Evolutionary conservation across 1,284 basidiomycete species (phyloP), one percentile per base, ranked within the genome.

Genomic region (Apiotrichum porosum): DNA sequence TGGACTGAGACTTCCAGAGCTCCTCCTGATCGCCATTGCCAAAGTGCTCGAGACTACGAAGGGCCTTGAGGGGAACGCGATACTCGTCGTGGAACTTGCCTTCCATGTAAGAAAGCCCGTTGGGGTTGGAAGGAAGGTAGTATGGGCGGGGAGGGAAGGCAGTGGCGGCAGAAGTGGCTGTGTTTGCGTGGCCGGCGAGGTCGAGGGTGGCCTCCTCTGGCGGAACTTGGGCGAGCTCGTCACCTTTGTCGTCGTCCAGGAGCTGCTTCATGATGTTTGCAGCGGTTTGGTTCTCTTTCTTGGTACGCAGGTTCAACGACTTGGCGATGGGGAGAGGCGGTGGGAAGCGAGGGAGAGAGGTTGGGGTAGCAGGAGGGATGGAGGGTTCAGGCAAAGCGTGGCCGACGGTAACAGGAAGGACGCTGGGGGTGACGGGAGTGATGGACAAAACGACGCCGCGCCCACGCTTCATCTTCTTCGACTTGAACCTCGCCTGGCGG

Each of bases 241-340:
- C 19, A 4, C n/a, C 15, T 6, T 30, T 26, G 15, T 37, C 36
- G 14, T 33, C 43, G 21, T 37, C 26, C 4, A 28, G 4, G 31
- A 42, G 13, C 32, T 42, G 31, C 15, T 37, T 30, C 17, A 44
- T 37, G 26, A 39, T 6, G 21, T 40, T 22, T 6, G 44, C 44
- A 18, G 37, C 37, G n/a, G 17, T 19, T 4, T 1, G 9, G 23
- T 46, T 46, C 5, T 40, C 37, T 8, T 23, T 6, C 14, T 34
- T n/a, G 4, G 44, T 19, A 24, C 21, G 44, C 6, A 38, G 19
- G 23, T 36, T 38, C 28, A 43, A 35, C 12, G 30, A 33, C 37
- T 38, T 43, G 24, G 26, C 10, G 3, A 21, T 22, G 9, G 36
- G 35, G 9, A 39, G 41, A 24, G 21, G 42, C 18, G 9, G 43